phyloP scores from a whole-genome alignment of 192 early-diverging fungal genomes.

The Jimgerdemannia flammicorona region DNA sequence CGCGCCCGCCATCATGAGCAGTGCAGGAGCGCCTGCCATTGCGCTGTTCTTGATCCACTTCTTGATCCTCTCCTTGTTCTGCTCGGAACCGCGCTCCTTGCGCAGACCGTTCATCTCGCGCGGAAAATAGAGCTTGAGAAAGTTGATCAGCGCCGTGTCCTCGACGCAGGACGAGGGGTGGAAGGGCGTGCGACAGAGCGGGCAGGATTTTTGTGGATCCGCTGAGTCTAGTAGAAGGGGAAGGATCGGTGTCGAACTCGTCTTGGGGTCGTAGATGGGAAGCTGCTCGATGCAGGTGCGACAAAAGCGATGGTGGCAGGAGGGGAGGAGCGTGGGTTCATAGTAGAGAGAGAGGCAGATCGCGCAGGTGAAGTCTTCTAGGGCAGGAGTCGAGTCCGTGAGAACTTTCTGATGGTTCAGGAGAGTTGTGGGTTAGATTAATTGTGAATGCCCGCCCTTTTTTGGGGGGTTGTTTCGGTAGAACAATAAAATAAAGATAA shows the following conservation, averaged over 20 bases:
- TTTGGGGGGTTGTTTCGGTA: too few relatives aligned
- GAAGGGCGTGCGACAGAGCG: slow-evolving; percentile 12
- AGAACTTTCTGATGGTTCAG: too few relatives aligned
- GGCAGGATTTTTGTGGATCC: slow-evolving; percentile 7
- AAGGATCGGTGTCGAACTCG: background rate
- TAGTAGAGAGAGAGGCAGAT: slow-evolving; percentile 13
- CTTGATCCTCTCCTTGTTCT: too few relatives aligned
- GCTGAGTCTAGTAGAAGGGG: background rate
- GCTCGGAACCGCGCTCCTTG: slow-evolving; percentile 8
- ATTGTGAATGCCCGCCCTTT: too few relatives aligned
- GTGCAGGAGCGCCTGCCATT: too few relatives aligned
- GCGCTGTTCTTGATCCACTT: too few relatives aligned
- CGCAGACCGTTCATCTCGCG: background rate
- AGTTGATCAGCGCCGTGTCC: slow-evolving; percentile 1
- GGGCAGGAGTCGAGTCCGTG: slow-evolving; percentile 2
- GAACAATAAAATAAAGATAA: too few relatives aligned
- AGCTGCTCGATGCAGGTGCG: slow-evolving; percentile 11
- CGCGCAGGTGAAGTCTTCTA: slow-evolving; percentile 14
- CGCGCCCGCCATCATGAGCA: too few relatives aligned
- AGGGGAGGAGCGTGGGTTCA: slow-evolving; percentile 8
- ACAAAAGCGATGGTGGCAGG: slow-evolving; percentile 11
- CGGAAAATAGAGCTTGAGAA: slow-evolving; percentile 5
- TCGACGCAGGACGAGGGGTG: slow-evolving; percentile 1
- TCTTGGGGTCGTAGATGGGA: background rate
- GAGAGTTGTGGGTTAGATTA: too few relatives aligned